Evolutionary conservation across 768 basidiomycete species (phyloP).

Genomic region (Xanthoconium stramineum): DNA sequence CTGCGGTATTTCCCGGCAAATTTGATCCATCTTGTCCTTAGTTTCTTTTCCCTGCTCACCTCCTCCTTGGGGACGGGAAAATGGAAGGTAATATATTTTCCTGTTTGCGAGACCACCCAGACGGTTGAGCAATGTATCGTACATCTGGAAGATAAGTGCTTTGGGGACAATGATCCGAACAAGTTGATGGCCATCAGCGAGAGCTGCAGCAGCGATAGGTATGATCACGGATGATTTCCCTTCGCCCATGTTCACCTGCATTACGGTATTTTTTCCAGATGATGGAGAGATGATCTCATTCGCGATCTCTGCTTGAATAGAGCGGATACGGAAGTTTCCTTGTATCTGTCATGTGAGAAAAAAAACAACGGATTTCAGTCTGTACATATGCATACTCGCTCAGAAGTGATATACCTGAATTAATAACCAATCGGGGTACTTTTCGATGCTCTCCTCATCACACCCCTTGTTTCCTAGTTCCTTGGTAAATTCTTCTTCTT

Average conservation of each 20-base stretch:
- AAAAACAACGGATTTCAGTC: not conserved
- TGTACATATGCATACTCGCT: too few species aligned
- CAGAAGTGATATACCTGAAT: not conserved
- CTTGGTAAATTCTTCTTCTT: not conserved
- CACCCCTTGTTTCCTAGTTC: not conserved
- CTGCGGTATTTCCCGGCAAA: not conserved
- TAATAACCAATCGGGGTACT: not conserved
- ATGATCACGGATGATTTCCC: too few species aligned
- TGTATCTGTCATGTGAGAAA: not conserved
- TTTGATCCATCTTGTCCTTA: not conserved
- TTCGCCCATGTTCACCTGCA: not conserved
- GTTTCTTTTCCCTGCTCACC: too few species aligned
- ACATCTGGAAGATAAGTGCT: not conserved
- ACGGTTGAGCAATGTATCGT: not conserved
- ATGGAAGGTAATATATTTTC: not conserved
- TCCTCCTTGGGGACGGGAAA: not conserved
- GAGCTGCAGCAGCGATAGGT: not conserved
- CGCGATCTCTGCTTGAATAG: not conserved
- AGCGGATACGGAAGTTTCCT: not conserved
- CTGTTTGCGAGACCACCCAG: not conserved
- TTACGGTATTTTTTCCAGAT: not conserved
- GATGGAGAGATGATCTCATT: not conserved
- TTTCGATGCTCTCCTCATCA: not conserved
- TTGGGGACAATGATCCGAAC: not conserved
- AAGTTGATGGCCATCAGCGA: not conserved